phyloP scores from a whole-genome alignment of 495 filamentous ascomycete genomes.

The Evansstolkia leycettana region DNA sequence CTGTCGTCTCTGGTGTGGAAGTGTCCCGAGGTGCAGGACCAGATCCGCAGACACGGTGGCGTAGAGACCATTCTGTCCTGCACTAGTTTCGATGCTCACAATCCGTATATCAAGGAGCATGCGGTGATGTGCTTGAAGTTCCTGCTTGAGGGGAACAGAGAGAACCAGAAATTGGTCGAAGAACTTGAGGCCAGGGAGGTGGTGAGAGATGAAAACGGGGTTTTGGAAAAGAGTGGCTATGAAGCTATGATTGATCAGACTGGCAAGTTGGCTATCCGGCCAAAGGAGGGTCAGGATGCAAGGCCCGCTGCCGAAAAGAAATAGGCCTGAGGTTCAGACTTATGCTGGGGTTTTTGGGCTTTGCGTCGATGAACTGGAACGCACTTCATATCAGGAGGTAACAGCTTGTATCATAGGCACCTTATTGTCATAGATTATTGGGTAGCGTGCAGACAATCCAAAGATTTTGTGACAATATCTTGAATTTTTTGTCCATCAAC shows the following conservation, averaged over 20 bases:
- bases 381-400: too few species aligned
- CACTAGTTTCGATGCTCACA: slow-evolving; percentile 75
- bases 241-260: slow-evolving; percentile 42
- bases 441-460: too few species aligned
- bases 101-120: slow-evolving; percentile 82
- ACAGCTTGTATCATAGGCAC: too few species aligned
- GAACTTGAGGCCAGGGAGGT: slow-evolving; percentile 45
- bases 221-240: slow-evolving; percentile 39
- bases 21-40: slow-evolving; percentile 65
- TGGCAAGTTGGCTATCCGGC: slow-evolving; percentile 33
- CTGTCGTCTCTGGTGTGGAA: slow-evolving; percentile 76
- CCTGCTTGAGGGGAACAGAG: slow-evolving; percentile 70
- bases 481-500: too few species aligned
- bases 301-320: too few species aligned
- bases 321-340: not conserved
- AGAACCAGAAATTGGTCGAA: slow-evolving; percentile 64
- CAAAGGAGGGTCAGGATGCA: slow-evolving; percentile 10
- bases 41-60: slow-evolving; percentile 70
- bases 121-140: slow-evolving; percentile 86
- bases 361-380: too few species aligned
- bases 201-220: slow-evolving; percentile 32
- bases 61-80: slow-evolving; percentile 79
- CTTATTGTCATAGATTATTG: too few species aligned
- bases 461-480: too few species aligned
- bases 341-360: not conserved